A percentile compares a stretch with the other conserved stretches of the same genome.
These are phyloP conservation scores for Rhododendron williamsianum DNA, from an alignment of 148 eudicot genomes.

Conservation along the genomic window DNA sequence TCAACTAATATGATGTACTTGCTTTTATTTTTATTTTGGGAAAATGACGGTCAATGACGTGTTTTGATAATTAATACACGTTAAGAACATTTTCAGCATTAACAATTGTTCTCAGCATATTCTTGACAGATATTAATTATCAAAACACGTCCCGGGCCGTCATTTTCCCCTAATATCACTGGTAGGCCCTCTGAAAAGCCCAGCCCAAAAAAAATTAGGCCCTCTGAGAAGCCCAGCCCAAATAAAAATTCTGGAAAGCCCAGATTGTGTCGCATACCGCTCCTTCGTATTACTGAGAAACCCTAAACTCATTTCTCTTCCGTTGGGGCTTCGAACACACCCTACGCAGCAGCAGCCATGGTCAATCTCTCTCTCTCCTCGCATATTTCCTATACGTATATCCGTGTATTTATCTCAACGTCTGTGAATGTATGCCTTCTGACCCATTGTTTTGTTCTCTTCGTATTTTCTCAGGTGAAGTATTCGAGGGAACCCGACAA, in stretches of 20 bases:
- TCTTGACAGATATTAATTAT: accelerated
- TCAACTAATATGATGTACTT: too few species aligned
- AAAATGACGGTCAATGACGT: too few species aligned
- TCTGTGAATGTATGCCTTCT: neutral
- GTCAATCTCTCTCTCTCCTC: constrained; percentile 6
- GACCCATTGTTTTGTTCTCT: neutral
- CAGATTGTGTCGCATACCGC: neutral
- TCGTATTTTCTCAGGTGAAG: constrained; percentile 27
- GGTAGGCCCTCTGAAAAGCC: neutral
- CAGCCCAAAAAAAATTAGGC: neutral
- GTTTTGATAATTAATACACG: too few species aligned
- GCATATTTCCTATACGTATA: neutral
- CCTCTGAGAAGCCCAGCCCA: neutral
- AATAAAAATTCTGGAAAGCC: neutral
- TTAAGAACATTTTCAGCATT: too few species aligned
- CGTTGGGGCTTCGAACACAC: neutral
- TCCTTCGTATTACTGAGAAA: neutral
- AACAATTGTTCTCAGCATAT: too few species aligned
- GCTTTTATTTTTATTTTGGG: too few species aligned
- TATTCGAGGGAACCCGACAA: constrained; percentile 44
- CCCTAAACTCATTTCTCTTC: constrained; percentile 1
- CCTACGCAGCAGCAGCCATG: constrained; percentile 15
- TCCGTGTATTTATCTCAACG: neutral
- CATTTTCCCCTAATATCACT: too few species aligned
- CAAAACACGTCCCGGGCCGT: too few species aligned